Evolutionary conservation across 495 filamentous ascomycete species (phyloP).

Genomic region (Neurospora tetrasperma): DNA sequence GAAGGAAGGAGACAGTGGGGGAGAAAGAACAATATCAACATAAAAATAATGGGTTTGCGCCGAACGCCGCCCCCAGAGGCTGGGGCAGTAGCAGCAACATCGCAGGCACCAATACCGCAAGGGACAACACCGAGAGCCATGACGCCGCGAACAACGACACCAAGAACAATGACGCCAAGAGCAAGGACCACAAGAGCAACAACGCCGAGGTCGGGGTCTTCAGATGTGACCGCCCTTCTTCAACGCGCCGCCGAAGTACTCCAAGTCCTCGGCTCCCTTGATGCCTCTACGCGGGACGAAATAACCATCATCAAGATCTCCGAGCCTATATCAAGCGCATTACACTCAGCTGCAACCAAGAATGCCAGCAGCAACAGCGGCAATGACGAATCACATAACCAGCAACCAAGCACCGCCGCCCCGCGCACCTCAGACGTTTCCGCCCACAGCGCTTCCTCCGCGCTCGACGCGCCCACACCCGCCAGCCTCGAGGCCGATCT

Average conservation of each 20-base stretch:
- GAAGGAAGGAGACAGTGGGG: not conserved
- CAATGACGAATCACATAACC: slow-evolving; percentile 20
- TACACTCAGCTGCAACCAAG: slow-evolving; percentile 8
- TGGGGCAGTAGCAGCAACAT: not conserved
- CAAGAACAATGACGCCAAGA: not conserved
- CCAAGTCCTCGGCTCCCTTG: slow-evolving; percentile 22
- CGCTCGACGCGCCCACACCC: slow-evolving; percentile 59
- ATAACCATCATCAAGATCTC: slow-evolving; percentile 67
- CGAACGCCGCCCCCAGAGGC: not conserved
- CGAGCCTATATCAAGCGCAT: slow-evolving; percentile 53
- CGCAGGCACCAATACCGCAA: not conserved
- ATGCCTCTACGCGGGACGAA: slow-evolving; percentile 34
- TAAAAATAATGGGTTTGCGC: not conserved
- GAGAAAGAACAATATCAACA: not conserved
- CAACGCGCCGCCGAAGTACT: slow-evolving; percentile 19
- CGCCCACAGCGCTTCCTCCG: slow-evolving; percentile 22
- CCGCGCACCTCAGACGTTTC: slow-evolving; percentile 61
- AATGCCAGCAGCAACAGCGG: slow-evolving; percentile 21
- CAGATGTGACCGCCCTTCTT: slow-evolving; percentile 7
- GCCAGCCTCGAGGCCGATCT: slow-evolving; percentile 73
- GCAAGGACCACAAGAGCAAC: not conserved
- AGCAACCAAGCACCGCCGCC: slow-evolving; percentile 7
- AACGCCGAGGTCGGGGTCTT: slow-evolving; percentile 5
- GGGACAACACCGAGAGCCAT: not conserved
- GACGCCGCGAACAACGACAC: not conserved